These are phyloP conservation scores for Asterochloris sp. DNA, from an alignment of 139 green algal species.

Conservation along the genomic window DNA sequence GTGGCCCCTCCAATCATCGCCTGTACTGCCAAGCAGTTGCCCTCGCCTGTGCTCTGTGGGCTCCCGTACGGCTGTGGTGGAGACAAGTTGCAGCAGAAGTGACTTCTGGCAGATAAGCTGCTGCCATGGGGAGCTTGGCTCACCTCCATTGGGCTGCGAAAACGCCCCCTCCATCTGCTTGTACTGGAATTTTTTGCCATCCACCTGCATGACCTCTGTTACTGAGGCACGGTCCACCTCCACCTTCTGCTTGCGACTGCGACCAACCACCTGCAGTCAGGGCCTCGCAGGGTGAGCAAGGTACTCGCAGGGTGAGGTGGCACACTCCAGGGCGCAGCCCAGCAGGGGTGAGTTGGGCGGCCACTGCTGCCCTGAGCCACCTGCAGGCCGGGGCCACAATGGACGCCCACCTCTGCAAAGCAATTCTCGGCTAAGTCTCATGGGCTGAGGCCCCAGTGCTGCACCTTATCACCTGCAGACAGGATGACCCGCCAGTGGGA, in stretches of 20 bases:
- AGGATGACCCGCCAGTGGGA: too few relatives aligned
- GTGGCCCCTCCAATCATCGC: too few relatives aligned
- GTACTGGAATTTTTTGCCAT: conserved; percentile 38
- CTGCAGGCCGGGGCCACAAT: too few relatives aligned
- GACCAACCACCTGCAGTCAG: conserved; percentile 29
- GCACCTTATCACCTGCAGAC: too few relatives aligned
- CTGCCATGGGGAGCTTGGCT: not conserved
- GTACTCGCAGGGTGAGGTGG: too few relatives aligned
- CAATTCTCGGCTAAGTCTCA: too few relatives aligned
- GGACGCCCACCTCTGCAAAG: too few relatives aligned
- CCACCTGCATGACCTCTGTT: conserved; percentile 58
- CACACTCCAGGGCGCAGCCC: not conserved
- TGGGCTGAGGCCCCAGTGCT: too few relatives aligned
- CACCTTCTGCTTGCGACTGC: conserved; percentile 78
- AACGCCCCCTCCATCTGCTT: conserved; percentile 76
- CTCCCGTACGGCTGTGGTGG: too few relatives aligned
- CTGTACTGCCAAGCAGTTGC: too few relatives aligned
- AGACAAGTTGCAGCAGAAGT: not conserved
- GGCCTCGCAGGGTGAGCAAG: too few relatives aligned
- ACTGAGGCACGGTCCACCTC: conserved; percentile 65
- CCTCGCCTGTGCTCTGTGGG: too few relatives aligned
- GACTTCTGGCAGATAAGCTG: not conserved
- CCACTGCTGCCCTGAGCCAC: not conserved
- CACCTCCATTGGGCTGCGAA: conserved; percentile 83
- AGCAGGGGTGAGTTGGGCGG: not conserved